Conservation (phyloP, 345 rosid genomes). For the Nephelium lappaceum region DNA sequence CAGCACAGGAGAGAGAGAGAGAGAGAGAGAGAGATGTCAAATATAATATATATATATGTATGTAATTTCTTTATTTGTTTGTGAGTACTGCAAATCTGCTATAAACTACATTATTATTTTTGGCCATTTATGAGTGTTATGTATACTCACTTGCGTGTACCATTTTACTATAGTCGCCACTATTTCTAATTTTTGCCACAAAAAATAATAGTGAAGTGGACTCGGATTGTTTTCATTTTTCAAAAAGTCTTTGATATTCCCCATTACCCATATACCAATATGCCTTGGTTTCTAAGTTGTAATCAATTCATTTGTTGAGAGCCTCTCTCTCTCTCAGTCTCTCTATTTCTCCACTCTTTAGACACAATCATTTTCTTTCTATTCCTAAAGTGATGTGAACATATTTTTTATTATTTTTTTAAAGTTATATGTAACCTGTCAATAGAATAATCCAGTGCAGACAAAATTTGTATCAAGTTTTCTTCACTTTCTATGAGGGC, state of each 20-base stretch:
- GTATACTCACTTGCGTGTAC: slow-evolving; percentile 13
- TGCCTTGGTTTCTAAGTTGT: slow-evolving; percentile 34
- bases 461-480: not conserved
- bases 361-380: slow-evolving; percentile 14
- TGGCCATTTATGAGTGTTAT: slow-evolving; percentile 6
- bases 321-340: not conserved
- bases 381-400: not conserved
- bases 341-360: not conserved
- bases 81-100: slow-evolving; percentile 12
- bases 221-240: not conserved
- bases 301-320: slow-evolving; percentile 17
- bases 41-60: slow-evolving; percentile 1
- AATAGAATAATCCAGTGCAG: not conserved
- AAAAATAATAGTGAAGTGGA: not conserved
- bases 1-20: slow-evolving; percentile 6
- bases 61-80: not conserved
- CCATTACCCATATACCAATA: not conserved
- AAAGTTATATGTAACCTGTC: not conserved
- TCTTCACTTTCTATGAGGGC: not conserved
- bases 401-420: not conserved
- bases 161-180: not conserved
- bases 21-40: slow-evolving; percentile 17
- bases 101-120: slow-evolving; percentile 24
- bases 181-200: not conserved
- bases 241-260: not conserved